phyloP scores from a whole-genome alignment of 2,329 filamentous ascomycete species.

The Xylaria sp. region DNA sequence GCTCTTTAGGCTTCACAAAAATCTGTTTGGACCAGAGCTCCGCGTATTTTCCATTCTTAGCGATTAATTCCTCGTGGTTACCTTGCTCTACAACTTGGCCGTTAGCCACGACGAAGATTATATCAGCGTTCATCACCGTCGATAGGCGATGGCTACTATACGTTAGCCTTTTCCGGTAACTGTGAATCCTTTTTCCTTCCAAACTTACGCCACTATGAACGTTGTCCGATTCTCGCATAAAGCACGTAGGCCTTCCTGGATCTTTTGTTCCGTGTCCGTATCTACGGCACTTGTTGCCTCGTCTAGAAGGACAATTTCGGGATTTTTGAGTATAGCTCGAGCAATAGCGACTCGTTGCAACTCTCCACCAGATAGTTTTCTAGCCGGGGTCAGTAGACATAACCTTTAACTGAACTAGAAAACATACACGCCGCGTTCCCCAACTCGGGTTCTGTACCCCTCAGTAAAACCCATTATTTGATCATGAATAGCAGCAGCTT shows the following conservation, averaged over 20 bases:
- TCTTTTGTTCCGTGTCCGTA: conserved; percentile 70
- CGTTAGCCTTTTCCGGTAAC: conserved; percentile 24
- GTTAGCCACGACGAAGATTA: conserved; percentile 68
- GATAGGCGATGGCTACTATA: conserved; percentile 65
- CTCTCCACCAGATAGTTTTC: conserved; percentile 69
- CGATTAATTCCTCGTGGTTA: conserved; percentile 63
- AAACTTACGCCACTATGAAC: conserved; percentile 66
- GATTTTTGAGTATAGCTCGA: conserved; percentile 73
- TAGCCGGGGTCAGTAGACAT: conserved; percentile 34
- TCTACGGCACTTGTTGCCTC: conserved; percentile 81
- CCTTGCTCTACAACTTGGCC: conserved; percentile 69
- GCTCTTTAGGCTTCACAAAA: conserved; percentile 57
- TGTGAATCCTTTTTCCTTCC: neutral
- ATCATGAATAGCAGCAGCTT: conserved; percentile 60
- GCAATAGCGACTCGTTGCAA: conserved; percentile 71
- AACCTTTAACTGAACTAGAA: neutral
- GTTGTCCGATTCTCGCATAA: conserved; percentile 68
- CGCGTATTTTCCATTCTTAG: conserved; percentile 64
- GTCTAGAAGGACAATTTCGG: conserved; percentile 77
- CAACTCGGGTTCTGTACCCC: conserved; percentile 58
- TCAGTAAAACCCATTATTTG: conserved; percentile 59
- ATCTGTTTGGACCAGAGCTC: conserved; percentile 70
- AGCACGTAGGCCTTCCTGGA: conserved; percentile 64
- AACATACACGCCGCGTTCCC: conserved; percentile 56
- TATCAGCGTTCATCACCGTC: conserved; percentile 72